Conservation (phyloP, 2,329 filamentous ascomycete genomes). For the Drechslerella stenobrocha region DNA sequence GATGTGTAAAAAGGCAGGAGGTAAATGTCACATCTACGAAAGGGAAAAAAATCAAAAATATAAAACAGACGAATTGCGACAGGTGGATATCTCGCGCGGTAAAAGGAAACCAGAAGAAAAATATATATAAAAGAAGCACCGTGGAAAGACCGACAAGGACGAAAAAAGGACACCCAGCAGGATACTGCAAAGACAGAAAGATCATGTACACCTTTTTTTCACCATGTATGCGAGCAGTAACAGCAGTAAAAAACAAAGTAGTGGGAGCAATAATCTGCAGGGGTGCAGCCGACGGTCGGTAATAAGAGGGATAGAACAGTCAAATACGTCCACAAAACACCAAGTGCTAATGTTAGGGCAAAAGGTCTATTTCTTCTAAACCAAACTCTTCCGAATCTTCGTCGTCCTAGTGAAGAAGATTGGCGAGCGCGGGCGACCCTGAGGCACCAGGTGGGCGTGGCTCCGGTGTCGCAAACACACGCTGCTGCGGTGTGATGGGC, state of each 20-base stretch:
- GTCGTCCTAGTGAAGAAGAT: slow-evolving; percentile 52
- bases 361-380: slow-evolving; percentile 18
- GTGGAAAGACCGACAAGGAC: slow-evolving; percentile 28
- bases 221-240: slow-evolving; percentile 33
- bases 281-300: background rate
- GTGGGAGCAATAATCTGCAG: background rate
- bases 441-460: slow-evolving; percentile 49
- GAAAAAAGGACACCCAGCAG: too few relatives aligned
- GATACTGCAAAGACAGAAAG: too few relatives aligned
- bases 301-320: slow-evolving; percentile 15
- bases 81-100: slow-evolving; percentile 26
- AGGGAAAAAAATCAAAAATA: slow-evolving; percentile 46
- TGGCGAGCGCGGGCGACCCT: slow-evolving; percentile 53
- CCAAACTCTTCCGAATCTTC: slow-evolving; percentile 20
- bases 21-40: slow-evolving; percentile 24
- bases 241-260: slow-evolving; percentile 8
- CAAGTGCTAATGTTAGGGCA: slow-evolving; percentile 8
- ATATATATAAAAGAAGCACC: slow-evolving; percentile 26
- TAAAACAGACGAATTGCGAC: slow-evolving; percentile 21
- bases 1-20: slow-evolving; percentile 2
- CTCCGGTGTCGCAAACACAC: slow-evolving; percentile 46
- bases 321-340: slow-evolving; percentile 1
- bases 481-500: slow-evolving; percentile 19
- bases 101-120: slow-evolving; percentile 11
- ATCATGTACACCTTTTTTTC: slow-evolving; percentile 31